Evolutionary conservation across 495 filamentous ascomycete species (phyloP), one percentile per base, ranked within the genome.

Genomic region (Clavariopsis aquatica): DNA sequence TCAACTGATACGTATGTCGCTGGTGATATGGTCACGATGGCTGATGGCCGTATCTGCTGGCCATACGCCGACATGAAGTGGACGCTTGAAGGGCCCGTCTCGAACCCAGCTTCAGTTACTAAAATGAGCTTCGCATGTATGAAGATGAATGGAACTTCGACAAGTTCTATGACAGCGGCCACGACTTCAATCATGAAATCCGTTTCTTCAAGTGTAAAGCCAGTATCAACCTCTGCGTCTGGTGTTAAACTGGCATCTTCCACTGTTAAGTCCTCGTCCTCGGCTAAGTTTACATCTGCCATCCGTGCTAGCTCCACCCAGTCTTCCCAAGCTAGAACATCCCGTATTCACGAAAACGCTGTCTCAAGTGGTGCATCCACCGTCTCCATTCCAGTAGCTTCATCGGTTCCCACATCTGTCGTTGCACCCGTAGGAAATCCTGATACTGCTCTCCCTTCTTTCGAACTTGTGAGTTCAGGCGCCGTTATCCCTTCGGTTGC

Each of bases 21-120:
- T 1, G 82, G 82, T 19, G 82, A 84, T 65, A 82, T 84, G 73
- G 77, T 77, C 3, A 81, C 74, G 22, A 77, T 83, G 71, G 63
- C 64, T 12, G 75, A 77, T 47, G 75, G 77, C 10, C 76, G 73
- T 3, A 74, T 84, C 57, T 84, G 82, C 71, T 84, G 82, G 82
- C 82, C 82, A 28, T 83, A 84, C 64, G 81, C 82, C 3, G 75
- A 38, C 15, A 60, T 60, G 57, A 38, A 51, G 17, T 60, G 57
- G 57, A 59, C 19, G 24, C 43, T 59, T 28, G 56, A 59, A 19
- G 56, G 56, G 8, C 56, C 56, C 8, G 27, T 59, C 43, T 19
- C 38, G 15, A 59, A 59, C 24, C 56, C 56, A 5, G 56, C 56
- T 1, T 28, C 9, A 6, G 56, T 59, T 7, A 49, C 38, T 52